Evolutionary conservation across 257 asterid genomes (phyloP).

Genomic region (Solanum megistacrolobum): DNA sequence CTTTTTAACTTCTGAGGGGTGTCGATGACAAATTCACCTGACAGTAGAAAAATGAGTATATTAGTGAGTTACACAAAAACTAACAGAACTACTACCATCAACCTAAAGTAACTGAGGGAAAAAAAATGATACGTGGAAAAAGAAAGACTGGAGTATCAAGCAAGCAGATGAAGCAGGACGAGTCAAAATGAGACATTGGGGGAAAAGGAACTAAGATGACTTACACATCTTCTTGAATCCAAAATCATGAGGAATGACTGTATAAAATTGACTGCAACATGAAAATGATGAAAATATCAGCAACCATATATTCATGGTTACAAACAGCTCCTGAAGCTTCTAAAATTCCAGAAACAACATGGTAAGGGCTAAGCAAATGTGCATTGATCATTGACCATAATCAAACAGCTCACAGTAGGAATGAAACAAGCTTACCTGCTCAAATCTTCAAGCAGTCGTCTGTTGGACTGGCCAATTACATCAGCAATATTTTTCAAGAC

Average conservation of each 20-base stretch:
- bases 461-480: constrained; percentile 54
- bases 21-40: constrained; percentile 84
- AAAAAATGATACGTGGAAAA: neutral
- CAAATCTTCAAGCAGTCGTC: constrained; percentile 59
- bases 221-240: constrained; percentile 75
- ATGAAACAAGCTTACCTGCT: constrained; percentile 47
- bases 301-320: neutral
- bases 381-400: neutral
- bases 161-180: neutral
- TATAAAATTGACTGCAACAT: constrained; percentile 79
- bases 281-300: constrained; percentile 2
- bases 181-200: neutral
- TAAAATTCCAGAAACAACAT: neutral
- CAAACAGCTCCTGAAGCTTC: neutral
- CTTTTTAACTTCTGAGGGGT: constrained; percentile 82
- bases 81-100: neutral
- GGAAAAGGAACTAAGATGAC: constrained; percentile 24
- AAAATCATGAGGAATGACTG: constrained; percentile 90
- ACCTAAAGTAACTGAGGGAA: neutral
- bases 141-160: neutral
- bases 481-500: constrained; percentile 82
- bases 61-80: neutral
- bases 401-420: neutral
- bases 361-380: neutral
- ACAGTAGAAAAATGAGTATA: constrained; percentile 10